These are phyloP conservation scores for Penicillium sp. DNA, from an alignment of 2,329 filamentous ascomycete species.

Conservation along the genomic window DNA sequence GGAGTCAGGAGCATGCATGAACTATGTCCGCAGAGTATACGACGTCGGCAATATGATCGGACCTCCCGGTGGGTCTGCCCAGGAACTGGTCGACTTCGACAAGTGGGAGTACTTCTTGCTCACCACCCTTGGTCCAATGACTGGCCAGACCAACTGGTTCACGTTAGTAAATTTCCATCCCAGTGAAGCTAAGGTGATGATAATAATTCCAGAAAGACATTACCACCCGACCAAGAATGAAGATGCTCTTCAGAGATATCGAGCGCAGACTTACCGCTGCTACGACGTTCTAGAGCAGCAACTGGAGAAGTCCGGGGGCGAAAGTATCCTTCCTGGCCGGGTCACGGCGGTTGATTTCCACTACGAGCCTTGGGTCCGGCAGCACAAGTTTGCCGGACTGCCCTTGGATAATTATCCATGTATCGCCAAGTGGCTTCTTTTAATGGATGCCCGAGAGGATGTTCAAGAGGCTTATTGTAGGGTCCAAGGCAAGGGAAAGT, in stretches of 20 bases:
- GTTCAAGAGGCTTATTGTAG: conserved; percentile 44
- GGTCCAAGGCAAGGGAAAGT: conserved; percentile 11
- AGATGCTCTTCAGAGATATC: conserved; percentile 42
- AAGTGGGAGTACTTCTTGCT: conserved; percentile 49
- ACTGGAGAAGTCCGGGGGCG: conserved; percentile 37
- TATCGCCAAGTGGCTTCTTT: conserved; percentile 40
- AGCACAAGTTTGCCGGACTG: conserved; percentile 40
- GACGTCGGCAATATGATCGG: conserved; percentile 42
- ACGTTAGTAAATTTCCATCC: conserved; percentile 15
- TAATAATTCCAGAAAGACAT: conserved; percentile 29
- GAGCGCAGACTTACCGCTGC: conserved; percentile 42
- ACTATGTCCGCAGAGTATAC: conserved; percentile 42
- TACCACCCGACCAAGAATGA: conserved; percentile 43
- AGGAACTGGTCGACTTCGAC: conserved; percentile 46
- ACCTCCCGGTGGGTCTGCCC: conserved; percentile 30
- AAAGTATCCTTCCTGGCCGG: conserved; percentile 38
- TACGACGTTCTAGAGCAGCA: conserved; percentile 44
- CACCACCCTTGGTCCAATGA: conserved; percentile 44
- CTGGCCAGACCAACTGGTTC: conserved; percentile 43
- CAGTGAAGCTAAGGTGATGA: not conserved
- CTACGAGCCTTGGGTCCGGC: conserved; percentile 43
- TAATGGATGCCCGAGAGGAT: conserved; percentile 36
- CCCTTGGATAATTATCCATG: conserved; percentile 41
- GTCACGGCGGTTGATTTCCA: conserved; percentile 44
- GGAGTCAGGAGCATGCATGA: conserved; percentile 42